Base-by-base conservation (phyloP, 306 rosid species). In the Malus asiatica region DNA sequence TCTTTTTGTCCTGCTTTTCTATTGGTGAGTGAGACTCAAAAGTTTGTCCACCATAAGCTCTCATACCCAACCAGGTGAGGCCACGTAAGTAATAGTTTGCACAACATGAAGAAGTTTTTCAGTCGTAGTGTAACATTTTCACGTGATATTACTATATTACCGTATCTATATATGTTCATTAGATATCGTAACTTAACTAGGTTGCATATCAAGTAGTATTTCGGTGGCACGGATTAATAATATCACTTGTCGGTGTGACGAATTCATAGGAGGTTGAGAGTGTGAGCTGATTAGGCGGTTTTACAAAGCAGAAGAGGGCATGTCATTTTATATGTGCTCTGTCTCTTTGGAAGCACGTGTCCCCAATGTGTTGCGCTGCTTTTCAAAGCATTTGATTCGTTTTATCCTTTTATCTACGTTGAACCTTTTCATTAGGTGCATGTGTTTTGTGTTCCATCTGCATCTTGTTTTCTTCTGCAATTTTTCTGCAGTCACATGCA, bases 401-500 rank as follows among this genome's bases (percentile, higher is more conserved):
- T 23, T 15, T 3, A 38, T 70, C 63, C 0, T 44, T 46, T 4
- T 8, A 8, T 58, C 8, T 18, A 9, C 23, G 35, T 33, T 53
- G 13, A 30, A 22, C 12, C 25, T 42, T 40, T 10, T 45, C 45
- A 6, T 60, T 19, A 4, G 35, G n/a, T 19, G 42, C 40, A 35
- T 35, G 20, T 4, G 19, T 27, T 20, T 20, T 32, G 11, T 42
- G 16, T 32, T 62, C 2, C 11, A 61, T 68, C 53, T 61, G 25
- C 60, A 19, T 62, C 40, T 44, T 70, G 80, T 69, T 69, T 32
- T 33, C 22, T 79, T 65, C 51, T 15, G 73, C 30, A 23, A 40
- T 70, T 44, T 53, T 10, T 40, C 60, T 42, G 45, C 4, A 3
- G 74, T 66, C 75, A 66, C 83, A 69, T 79, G 83, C 35, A 27